Base-by-base conservation (phyloP, 169 alveolate species). In the Cryptosporidium meleagridis region DNA sequence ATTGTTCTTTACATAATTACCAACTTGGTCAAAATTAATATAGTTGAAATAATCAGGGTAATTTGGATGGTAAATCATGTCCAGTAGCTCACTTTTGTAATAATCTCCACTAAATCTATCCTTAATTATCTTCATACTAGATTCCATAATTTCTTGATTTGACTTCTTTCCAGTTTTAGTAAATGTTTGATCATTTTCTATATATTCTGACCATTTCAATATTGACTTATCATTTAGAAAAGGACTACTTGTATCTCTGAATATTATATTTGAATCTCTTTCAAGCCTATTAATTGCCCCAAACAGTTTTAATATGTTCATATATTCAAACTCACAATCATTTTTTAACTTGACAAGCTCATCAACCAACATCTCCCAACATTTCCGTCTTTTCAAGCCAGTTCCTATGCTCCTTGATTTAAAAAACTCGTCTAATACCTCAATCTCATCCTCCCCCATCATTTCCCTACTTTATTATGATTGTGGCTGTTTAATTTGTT, bases 291-390 rank as follows among this genome's bases (percentile, higher is more conserved):
- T 52, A 18, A 12, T 59, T 80, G 44, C 62, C 14, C 80, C 59
- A 29, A 37, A 41, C 7, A 80, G 16, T 29, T 39, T 62, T 29
- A 80, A 45, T 44, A 44, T 31, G 9, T 45, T 67, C 23, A 41
- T 65, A 23, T 45, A 80, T 45, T 51, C 45, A 35, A 53, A 62
- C 4, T 51, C 44, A 44, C 8, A 3, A 1, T 9, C 26, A 35
- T 31, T 29, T 21, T 31, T 29, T 21, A 44, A 51, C 1, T 80
- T 26, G n/a, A 44, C 51, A 14, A 61, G 2, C n/a, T 65, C 55
- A 33, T 80, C 67, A 1, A 14, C 48, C 39, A 80, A 33, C 62
- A 62, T n/a, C 21, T 58, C 65, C 89, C 89, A 80, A 29, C 89
- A 80, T 48, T 45, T 80, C 18, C 68, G 52, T 59, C 75, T 37